Conservation (phyloP, 2,329 filamentous ascomycete species). For the Exophiala lecanii-corni region DNA sequence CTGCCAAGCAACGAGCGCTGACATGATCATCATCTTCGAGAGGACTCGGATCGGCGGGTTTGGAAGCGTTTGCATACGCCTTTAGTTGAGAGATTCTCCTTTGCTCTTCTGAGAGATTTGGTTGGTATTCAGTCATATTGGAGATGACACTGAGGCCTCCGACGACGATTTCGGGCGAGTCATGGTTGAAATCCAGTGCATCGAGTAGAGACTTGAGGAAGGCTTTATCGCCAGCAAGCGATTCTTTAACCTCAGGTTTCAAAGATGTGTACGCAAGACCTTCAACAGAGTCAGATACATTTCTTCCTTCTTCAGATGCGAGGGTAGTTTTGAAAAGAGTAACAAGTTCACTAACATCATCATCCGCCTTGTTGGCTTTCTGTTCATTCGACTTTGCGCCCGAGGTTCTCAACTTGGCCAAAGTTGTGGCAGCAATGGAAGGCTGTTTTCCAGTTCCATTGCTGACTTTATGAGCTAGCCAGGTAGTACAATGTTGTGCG, state of each 20-base stretch:
- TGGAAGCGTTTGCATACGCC: conserved; percentile 84
- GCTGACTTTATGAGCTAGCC: conserved; percentile 79
- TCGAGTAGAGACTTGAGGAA: conserved; percentile 67
- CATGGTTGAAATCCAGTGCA: conserved; percentile 43
- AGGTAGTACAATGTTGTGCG: conserved; percentile 75
- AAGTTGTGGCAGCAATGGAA: conserved; percentile 62
- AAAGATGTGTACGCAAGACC: conserved; percentile 89
- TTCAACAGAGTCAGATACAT: conserved; percentile 75
- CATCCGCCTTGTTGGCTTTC: conserved; percentile 34
- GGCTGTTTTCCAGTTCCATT: conserved; percentile 57
- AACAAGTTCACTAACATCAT: conserved; percentile 50
- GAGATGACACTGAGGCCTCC: conserved; percentile 79
- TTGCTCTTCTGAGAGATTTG: conserved; percentile 77
- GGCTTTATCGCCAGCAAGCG: conserved; percentile 61
- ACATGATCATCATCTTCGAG: conserved; percentile 75
- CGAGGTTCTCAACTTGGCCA: conserved; percentile 57
- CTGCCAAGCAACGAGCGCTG: conserved; percentile 65
- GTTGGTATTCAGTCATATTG: conserved; percentile 79
- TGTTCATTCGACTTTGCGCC: conserved; percentile 31
- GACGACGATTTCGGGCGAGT: conserved; percentile 70
- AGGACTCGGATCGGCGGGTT: conserved; percentile 58
- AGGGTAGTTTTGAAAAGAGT: conserved; percentile 50
- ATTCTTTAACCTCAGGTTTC: conserved; percentile 78
- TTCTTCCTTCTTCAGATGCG: conserved; percentile 36
- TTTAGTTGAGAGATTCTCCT: conserved; percentile 89